Percentiles rank a stretch among this genome's conserved stretches.
Evolutionary conservation across 2,329 filamentous ascomycete species (phyloP).

Genomic region (Hymenoscyphus albidus): DNA sequence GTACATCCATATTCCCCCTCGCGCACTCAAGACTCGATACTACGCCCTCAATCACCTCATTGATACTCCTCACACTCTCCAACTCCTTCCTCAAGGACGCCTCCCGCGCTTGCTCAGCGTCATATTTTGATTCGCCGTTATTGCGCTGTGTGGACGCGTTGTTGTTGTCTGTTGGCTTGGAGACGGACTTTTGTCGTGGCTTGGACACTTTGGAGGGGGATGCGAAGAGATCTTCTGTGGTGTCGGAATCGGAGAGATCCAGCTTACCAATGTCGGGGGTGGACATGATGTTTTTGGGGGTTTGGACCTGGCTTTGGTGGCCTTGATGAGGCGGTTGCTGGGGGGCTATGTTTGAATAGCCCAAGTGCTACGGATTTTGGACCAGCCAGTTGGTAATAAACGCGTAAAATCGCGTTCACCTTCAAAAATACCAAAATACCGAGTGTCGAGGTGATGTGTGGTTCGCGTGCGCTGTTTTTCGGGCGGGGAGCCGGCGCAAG

Average conservation of each 20-base stretch:
- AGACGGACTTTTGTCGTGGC: constrained; percentile 20
- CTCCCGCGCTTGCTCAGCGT: constrained; percentile 66
- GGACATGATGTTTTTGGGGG: constrained; percentile 26
- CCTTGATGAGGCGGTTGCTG: constrained; percentile 5
- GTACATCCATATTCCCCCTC: constrained; percentile 72
- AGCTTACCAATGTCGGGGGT: constrained; percentile 49
- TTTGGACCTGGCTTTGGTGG: not conserved
- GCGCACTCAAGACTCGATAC: constrained; percentile 68
- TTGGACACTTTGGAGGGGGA: constrained; percentile 46
- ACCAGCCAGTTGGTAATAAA: constrained; percentile 9
- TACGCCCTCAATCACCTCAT: constrained; percentile 78
- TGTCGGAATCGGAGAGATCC: constrained; percentile 51
- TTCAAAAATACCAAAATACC: not conserved
- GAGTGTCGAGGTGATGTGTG: not conserved
- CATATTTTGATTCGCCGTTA: constrained; percentile 51
- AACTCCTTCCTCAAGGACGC: constrained; percentile 73
- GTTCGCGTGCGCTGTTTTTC: constrained; percentile 4
- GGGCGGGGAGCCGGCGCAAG: not conserved
- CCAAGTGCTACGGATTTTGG: constrained; percentile 4
- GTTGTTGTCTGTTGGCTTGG: constrained; percentile 27
- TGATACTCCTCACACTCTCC: constrained; percentile 79
- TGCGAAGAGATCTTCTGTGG: constrained; percentile 52
- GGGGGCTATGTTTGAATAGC: not conserved
- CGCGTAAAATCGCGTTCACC: constrained; percentile 21
- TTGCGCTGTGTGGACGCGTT: constrained; percentile 26